Percentiles rank a stretch among this genome's conserved stretches.
Conservation (phyloP, 139 green algal species). For the Micractinium sp. region DNA sequence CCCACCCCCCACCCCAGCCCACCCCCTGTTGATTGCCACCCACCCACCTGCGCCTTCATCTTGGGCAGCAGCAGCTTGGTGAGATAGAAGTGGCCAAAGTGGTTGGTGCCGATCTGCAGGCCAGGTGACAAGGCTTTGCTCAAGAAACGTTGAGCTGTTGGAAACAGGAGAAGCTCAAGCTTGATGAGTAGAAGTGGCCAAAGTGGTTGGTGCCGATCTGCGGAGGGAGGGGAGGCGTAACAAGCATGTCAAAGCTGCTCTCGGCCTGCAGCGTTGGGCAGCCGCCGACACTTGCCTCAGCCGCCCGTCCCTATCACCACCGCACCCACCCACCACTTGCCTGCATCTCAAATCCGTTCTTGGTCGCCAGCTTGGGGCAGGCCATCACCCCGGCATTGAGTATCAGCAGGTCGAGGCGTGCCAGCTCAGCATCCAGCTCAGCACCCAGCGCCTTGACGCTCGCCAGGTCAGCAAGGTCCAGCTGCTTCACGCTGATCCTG, state of each 20-base stretch:
- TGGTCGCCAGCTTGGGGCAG: slow-evolving; percentile 45
- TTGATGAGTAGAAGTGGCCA: slow-evolving; percentile 19
- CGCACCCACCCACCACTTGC: not conserved
- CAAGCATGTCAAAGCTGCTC: slow-evolving; percentile 22
- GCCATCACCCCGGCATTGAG: slow-evolving; percentile 82
- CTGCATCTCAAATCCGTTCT: slow-evolving; percentile 75
- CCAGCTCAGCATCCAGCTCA: slow-evolving; percentile 51
- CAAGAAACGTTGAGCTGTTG: too few relatives aligned
- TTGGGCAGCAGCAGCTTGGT: slow-evolving; percentile 31
- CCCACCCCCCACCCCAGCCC: not conserved
- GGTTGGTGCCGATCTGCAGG: slow-evolving; percentile 50
- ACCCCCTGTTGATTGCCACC: too few relatives aligned
- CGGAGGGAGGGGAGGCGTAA: slow-evolving; percentile 63
- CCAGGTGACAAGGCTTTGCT: not conserved
- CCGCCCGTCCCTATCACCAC: too few relatives aligned
- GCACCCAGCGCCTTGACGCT: slow-evolving; percentile 60
- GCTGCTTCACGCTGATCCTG: slow-evolving; percentile 38
- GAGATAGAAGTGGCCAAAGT: slow-evolving; percentile 31
- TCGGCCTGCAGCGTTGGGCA: too few relatives aligned
- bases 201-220: slow-evolving; percentile 45
- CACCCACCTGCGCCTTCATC: slow-evolving; percentile 1
- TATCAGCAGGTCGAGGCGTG: slow-evolving; percentile 72
- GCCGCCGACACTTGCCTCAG: too few relatives aligned
- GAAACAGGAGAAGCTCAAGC: slow-evolving; percentile 15
- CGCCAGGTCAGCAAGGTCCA: slow-evolving; percentile 73